Base-by-base conservation (phyloP, 495 filamentous ascomycete genomes). In the Daldinia concentrica region DNA sequence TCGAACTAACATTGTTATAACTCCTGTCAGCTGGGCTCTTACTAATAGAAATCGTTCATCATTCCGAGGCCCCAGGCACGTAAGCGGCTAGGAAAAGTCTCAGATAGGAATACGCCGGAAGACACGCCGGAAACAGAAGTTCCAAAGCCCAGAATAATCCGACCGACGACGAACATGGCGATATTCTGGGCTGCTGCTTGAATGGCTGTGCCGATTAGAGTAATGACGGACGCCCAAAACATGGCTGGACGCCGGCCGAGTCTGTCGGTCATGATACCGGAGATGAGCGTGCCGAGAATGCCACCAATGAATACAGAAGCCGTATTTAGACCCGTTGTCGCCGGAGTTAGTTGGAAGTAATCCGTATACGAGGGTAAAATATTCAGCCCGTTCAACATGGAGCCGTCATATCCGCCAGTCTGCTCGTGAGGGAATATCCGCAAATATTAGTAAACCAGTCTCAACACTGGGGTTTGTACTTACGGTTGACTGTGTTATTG, bases 41-140 rank as follows among this genome's bases (percentile, higher is more conserved):
- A 83, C 80, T 85, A 87, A 74, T 84, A 87, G 55, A 85, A 86
- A 64, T 86, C 80, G 59, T 85, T 86, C 24, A 85, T 74, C 39
- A 85, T 51, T 24, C 73, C 75, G 5, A 83, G 79, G 1, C 82
- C 83, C 83, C 82, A 86, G 12, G 81, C 81, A 12, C 82, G 77
- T 76, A 78, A 84, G 3, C 77, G 70, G 50, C 75, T 81, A 1
- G 81, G 74, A 72, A 85, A 83, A 0, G 79, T 77, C 66, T 85
- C 83, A 0, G 79, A 73, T 7, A 85, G 70, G 64, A 82, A 85
- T 0, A 83, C 82, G 0, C 75, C 74, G 17, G 76, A 80, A 0
- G 79, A 76, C 26, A 83, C 75, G 81, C 36, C 85, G 83, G 8
- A 83, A 12, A 48, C 0, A 24, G 43, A 48, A 48, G 0, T 12